Evolutionary conservation across 768 basidiomycete genomes (phyloP).

Genomic region (Chlorophyllum brunneum): DNA sequence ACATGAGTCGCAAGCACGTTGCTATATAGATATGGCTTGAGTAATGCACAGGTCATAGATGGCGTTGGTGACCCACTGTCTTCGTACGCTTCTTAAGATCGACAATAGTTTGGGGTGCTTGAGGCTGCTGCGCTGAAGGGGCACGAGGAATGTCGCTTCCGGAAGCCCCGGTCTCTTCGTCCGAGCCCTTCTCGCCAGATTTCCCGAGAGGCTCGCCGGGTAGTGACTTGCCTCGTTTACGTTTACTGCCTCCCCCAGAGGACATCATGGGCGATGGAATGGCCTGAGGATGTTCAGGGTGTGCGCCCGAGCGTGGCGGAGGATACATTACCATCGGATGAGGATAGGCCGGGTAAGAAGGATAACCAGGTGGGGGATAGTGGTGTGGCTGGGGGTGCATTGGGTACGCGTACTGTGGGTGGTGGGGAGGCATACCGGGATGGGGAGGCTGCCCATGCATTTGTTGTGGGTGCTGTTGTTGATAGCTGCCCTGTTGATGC

Average conservation of each 20-base stretch:
- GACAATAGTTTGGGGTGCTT: slow-evolving; percentile 26
- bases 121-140: slow-evolving; percentile 23
- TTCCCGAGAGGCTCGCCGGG: slow-evolving; percentile 32
- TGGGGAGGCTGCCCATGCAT: slow-evolving; percentile 17
- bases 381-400: slow-evolving; percentile 51
- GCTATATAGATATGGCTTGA: slow-evolving; percentile 23
- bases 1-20: slow-evolving; percentile 89
- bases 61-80: slow-evolving; percentile 45
- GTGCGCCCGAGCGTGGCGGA: slow-evolving; percentile 32
- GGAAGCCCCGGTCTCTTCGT: slow-evolving; percentile 56
- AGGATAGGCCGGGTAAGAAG: slow-evolving; percentile 61
- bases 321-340: slow-evolving; percentile 73
- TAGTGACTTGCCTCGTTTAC: slow-evolving; percentile 54
- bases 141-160: slow-evolving; percentile 41
- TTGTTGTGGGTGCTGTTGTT: slow-evolving; percentile 30
- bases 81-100: slow-evolving; percentile 89
- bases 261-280: slow-evolving; percentile 29
- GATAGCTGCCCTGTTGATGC: slow-evolving; percentile 29
- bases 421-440: slow-evolving; percentile 26
- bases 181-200: slow-evolving; percentile 47
- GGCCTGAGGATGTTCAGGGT: slow-evolving; percentile 33
- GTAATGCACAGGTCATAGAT: background rate
- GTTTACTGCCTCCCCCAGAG: slow-evolving; percentile 43
- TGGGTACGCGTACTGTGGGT: slow-evolving; percentile 52
- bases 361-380: slow-evolving; percentile 48